These are phyloP conservation scores for Colletotrichum orchidophilum DNA, from an alignment of 2,329 filamentous ascomycete species.

Conservation along the genomic window DNA sequence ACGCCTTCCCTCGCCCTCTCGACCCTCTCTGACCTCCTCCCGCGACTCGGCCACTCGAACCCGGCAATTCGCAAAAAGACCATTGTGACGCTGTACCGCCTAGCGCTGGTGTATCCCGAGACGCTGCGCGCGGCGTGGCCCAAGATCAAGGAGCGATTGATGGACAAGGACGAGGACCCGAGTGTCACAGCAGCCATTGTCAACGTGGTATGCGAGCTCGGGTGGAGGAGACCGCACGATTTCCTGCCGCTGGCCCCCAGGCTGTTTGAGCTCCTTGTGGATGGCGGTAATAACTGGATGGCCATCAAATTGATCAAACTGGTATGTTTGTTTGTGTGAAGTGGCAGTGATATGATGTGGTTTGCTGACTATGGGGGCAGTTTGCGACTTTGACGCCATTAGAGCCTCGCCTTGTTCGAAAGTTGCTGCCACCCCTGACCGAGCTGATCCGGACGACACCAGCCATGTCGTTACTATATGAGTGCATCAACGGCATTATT, in stretches of 20 bases:
- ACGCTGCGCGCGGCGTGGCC: slow-evolving; percentile 93
- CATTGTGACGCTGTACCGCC: slow-evolving; percentile 90
- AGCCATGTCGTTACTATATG: slow-evolving; percentile 97
- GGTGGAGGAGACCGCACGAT: slow-evolving; percentile 92
- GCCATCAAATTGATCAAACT: slow-evolving; percentile 99
- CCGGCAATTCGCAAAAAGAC: slow-evolving; percentile 93
- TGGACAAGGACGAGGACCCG: slow-evolving; percentile 89
- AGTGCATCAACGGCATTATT: slow-evolving; percentile 98
- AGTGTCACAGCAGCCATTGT: slow-evolving; percentile 96
- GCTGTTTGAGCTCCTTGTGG: slow-evolving; percentile 90
- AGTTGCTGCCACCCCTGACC: slow-evolving; percentile 88
- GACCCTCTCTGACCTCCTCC: slow-evolving; percentile 84
- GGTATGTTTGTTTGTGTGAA: slow-evolving; percentile 56
- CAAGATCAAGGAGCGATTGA: slow-evolving; percentile 92
- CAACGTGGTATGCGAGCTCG: slow-evolving; percentile 95
- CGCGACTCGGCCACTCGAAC: slow-evolving; percentile 86
- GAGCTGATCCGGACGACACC: slow-evolving; percentile 94
- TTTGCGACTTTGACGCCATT: slow-evolving; percentile 95
- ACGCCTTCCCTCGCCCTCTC: slow-evolving; percentile 93
- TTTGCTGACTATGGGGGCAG: slow-evolving; percentile 53
- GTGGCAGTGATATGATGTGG: background rate
- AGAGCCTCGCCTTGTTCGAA: slow-evolving; percentile 90
- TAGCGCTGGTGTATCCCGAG: slow-evolving; percentile 96
- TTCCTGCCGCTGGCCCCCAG: slow-evolving; percentile 92
- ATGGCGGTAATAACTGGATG: slow-evolving; percentile 99